These are phyloP conservation scores for Annona cherimola DNA, from an alignment of 164 flowering plant genomes.

Conservation along the genomic window DNA sequence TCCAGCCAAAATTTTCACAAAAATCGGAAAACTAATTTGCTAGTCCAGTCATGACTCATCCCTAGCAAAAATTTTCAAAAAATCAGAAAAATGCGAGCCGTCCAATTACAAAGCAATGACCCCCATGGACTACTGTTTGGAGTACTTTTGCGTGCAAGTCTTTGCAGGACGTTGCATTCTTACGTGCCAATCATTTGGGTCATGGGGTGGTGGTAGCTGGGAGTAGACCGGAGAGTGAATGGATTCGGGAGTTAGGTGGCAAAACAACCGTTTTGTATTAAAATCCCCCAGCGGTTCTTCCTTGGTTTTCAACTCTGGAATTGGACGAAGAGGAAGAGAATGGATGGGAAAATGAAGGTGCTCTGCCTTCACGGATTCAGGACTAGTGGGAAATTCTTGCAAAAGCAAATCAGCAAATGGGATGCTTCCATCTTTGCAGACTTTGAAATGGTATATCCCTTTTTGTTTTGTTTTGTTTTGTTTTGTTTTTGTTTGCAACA, in stretches of 20 bases:
- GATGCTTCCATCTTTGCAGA: slow-evolving; percentile 52
- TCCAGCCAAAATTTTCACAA: too few species aligned
- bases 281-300: neutral
- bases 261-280: neutral
- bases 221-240: neutral
- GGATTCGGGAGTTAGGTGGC: neutral
- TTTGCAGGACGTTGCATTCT: too few species aligned
- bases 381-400: slow-evolving; percentile 62
- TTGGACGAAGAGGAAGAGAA: slow-evolving; percentile 1
- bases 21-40: too few species aligned
- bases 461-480: too few species aligned
- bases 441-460: slow-evolving; percentile 36
- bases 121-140: neutral
- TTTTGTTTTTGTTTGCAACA: too few species aligned
- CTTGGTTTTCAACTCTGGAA: neutral
- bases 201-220: neutral
- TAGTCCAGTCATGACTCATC: too few species aligned
- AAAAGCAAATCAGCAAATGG: slow-evolving; percentile 72
- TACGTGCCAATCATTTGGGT: too few species aligned
- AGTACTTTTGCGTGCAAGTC: neutral
- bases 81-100: too few species aligned
- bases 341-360: slow-evolving; percentile 46
- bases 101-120: too few species aligned
- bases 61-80: too few species aligned
- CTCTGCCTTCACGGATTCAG: slow-evolving; percentile 76